Conservation (phyloP, 1,139 yeast species). For the Diutina catenulata region DNA sequence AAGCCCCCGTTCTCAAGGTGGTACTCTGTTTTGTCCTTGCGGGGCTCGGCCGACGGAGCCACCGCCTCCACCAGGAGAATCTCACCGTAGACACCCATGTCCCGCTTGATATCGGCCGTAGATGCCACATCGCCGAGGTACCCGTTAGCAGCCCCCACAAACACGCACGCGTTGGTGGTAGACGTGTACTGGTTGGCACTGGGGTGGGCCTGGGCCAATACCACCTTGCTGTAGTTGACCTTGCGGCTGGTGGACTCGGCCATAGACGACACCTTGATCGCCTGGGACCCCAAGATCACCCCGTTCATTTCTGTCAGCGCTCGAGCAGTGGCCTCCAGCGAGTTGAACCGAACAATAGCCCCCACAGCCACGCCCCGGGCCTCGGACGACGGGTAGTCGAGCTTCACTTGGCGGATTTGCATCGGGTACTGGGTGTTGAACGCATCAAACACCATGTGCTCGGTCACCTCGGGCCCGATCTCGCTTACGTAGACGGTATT, state of each 20-base stretch:
- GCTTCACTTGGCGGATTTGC: slow-evolving; percentile 4
- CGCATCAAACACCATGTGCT: background rate
- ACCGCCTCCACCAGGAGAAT: too few species aligned
- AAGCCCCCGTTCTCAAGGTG: background rate
- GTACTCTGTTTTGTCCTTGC: too few species aligned
- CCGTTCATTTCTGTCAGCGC: background rate
- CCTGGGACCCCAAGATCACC: background rate
- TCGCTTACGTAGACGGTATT: background rate
- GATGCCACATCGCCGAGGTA: too few species aligned
- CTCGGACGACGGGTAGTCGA: background rate
- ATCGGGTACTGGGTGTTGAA: slow-evolving; percentile 1
- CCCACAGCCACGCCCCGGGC: background rate
- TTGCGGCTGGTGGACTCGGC: background rate
- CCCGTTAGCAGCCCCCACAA: background rate
- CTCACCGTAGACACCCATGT: too few species aligned
- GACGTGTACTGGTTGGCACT: background rate
- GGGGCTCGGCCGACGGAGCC: too few species aligned
- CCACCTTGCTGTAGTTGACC: background rate
- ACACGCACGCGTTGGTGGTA: background rate
- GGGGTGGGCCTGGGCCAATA: background rate
- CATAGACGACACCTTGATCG: background rate
- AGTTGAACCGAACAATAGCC: slow-evolving; percentile 1
- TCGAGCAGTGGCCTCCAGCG: background rate
- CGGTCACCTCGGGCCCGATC: background rate
- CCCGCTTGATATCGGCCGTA: too few species aligned